Conservation (phyloP, 345 rosid genomes). For the Passiflora organensis region DNA sequence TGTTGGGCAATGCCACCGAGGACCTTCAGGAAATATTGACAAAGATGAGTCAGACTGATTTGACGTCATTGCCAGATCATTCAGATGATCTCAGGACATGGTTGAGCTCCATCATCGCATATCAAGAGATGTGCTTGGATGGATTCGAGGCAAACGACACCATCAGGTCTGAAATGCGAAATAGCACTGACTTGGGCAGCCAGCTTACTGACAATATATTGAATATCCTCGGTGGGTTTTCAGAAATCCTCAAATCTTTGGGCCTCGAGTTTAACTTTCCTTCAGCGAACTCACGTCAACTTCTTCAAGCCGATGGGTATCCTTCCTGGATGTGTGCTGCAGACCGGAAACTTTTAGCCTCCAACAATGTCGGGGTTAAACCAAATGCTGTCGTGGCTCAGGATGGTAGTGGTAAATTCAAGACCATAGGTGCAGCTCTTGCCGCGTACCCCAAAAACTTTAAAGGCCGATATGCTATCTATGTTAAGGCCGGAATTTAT, state of each 20-base stretch:
- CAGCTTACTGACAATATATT: conserved; percentile 11
- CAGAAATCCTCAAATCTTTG: conserved; percentile 23
- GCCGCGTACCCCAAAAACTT: conserved; percentile 32
- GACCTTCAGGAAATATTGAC: conserved; percentile 5
- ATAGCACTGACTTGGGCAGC: conserved; percentile 2
- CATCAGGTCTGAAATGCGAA: neutral
- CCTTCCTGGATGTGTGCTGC: conserved; percentile 63
- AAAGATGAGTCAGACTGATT: neutral
- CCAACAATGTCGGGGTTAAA: conserved; percentile 22
- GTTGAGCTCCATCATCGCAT: conserved; percentile 13
- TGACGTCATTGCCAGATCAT: conserved; percentile 1
- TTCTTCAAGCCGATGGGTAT: conserved; percentile 26
- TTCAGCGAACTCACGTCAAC: conserved; percentile 30
- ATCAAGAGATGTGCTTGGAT: conserved; percentile 15
- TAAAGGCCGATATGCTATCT: conserved; percentile 44
- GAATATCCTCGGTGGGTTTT: conserved; percentile 19
- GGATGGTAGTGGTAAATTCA: conserved; percentile 74
- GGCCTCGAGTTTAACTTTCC: conserved; percentile 28
- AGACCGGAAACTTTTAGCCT: conserved; percentile 56
- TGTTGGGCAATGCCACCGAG: conserved; percentile 8
- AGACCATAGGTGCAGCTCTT: conserved; percentile 47
- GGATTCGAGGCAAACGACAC: conserved; percentile 2
- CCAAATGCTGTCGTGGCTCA: conserved; percentile 64
- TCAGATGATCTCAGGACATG: conserved; percentile 4
- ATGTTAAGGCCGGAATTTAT: conserved; percentile 66